Evolutionary conservation across 108 stramenopile genomes (phyloP).

Genomic region (Skeletonema menzelii): DNA sequence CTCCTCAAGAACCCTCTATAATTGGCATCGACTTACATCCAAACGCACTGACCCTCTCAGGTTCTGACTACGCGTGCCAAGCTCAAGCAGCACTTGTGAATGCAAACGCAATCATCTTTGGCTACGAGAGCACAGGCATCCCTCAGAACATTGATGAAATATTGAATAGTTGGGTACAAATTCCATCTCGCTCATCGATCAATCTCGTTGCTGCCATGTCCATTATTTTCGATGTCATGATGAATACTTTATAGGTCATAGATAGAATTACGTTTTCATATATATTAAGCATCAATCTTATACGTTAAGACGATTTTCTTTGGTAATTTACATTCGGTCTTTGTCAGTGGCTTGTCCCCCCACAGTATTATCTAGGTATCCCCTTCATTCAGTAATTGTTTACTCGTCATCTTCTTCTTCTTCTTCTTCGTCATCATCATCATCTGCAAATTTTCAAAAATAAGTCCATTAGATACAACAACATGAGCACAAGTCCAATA

Average conservation of each 20-base stretch:
- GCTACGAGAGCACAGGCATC: constrained; percentile 50
- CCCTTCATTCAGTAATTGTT: not conserved
- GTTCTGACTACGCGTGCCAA: constrained; percentile 4
- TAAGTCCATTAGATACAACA: not conserved
- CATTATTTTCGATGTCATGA: constrained; percentile 35
- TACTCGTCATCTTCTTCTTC: not conserved
- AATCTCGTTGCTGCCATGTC: constrained; percentile 54
- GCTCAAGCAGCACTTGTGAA: constrained; percentile 11
- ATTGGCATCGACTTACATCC: constrained; percentile 46
- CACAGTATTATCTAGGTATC: too few species aligned
- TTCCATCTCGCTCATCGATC: constrained; percentile 45
- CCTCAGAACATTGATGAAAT: constrained; percentile 14
- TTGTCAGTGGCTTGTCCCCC: not conserved
- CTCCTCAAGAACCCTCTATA: not conserved
- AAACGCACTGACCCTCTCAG: constrained; percentile 35
- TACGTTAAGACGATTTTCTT: not conserved
- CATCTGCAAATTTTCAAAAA: not conserved
- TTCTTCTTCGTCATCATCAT: not conserved
- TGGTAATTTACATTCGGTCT: not conserved
- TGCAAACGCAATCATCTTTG: constrained; percentile 37
- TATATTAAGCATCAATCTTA: not conserved
- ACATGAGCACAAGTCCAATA: not conserved
- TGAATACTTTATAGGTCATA: not conserved
- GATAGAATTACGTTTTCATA: not conserved
- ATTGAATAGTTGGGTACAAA: constrained; percentile 35